A percentile compares a stretch with the other conserved stretches of the same genome.
phyloP scores from a whole-genome alignment of 305 asterid genomes.

The Fraxinus platypoda region DNA sequence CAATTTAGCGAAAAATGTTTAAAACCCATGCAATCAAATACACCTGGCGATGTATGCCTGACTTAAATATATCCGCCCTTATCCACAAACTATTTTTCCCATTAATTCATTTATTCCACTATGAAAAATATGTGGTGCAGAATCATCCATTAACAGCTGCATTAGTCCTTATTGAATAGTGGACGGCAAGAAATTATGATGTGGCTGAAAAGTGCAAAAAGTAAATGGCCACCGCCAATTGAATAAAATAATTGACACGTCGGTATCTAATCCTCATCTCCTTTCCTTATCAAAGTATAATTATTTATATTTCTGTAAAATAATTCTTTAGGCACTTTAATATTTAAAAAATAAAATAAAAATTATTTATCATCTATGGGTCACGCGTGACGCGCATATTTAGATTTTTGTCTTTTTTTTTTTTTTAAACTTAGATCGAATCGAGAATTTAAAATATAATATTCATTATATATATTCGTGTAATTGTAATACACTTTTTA shows the following conservation, averaged over 20 bases:
- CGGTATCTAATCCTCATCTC: slow-evolving; percentile 37
- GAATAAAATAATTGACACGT: slow-evolving; percentile 18
- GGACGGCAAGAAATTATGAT: slow-evolving; percentile 51
- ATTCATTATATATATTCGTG: too few species aligned
- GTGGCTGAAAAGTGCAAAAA: slow-evolving; percentile 56
- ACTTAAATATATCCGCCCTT: slow-evolving; percentile 18
- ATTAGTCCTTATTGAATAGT: neutral
- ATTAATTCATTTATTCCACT: slow-evolving; percentile 1
- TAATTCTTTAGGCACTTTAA: too few species aligned
- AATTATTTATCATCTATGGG: too few species aligned
- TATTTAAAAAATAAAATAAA: too few species aligned
- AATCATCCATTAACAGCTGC: slow-evolving; percentile 4
- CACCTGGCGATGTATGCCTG: slow-evolving; percentile 23
- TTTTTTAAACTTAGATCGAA: too few species aligned
- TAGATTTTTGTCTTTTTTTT: too few species aligned
- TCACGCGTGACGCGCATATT: too few species aligned
- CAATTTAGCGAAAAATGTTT: too few species aligned
- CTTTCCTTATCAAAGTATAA: neutral
- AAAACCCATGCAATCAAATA: slow-evolving; percentile 9
- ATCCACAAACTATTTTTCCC: neutral
- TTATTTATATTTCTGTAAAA: neutral
- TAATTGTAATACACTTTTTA: neutral
- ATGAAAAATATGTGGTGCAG: slow-evolving; percentile 24
- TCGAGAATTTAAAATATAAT: too few species aligned
- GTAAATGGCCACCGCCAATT: slow-evolving; percentile 30